These are phyloP conservation scores for Theobroma grandiflorum DNA, from an alignment of 441 rosid genomes.

Conservation along the genomic window DNA sequence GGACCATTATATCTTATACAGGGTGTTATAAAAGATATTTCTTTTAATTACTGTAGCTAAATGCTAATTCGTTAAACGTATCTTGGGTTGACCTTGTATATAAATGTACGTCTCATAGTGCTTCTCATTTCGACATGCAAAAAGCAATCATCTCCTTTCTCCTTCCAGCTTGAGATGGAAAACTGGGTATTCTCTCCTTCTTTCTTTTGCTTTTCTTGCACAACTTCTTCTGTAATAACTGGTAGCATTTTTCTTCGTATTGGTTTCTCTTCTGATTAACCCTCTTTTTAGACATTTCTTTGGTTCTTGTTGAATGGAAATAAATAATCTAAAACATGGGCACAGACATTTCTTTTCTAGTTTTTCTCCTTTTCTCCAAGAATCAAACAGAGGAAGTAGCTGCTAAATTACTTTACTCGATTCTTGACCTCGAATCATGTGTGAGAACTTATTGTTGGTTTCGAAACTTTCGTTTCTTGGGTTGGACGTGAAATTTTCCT, in stretches of 20 bases:
- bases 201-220: background rate
- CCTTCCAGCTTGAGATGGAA: background rate
- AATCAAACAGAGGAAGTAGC: background rate
- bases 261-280: background rate
- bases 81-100: background rate
- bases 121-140: background rate
- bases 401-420: background rate
- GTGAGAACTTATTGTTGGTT: background rate
- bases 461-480: background rate
- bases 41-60: background rate
- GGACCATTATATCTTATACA: too few relatives aligned
- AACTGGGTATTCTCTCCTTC: background rate
- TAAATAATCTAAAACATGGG: background rate
- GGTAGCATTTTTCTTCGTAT: background rate
- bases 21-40: too few relatives aligned
- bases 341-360: background rate
- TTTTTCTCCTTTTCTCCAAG: background rate
- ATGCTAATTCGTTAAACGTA: background rate
- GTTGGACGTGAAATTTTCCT: background rate
- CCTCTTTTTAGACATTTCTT: background rate
- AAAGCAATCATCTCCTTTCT: background rate
- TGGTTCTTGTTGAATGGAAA: background rate
- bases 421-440: background rate
- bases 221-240: background rate
- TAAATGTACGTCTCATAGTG: background rate